Evolutionary conservation across 2,329 filamentous ascomycete species (phyloP), one percentile per base, ranked within the genome.

Genomic region (Colletotrichum chlorophyti): DNA sequence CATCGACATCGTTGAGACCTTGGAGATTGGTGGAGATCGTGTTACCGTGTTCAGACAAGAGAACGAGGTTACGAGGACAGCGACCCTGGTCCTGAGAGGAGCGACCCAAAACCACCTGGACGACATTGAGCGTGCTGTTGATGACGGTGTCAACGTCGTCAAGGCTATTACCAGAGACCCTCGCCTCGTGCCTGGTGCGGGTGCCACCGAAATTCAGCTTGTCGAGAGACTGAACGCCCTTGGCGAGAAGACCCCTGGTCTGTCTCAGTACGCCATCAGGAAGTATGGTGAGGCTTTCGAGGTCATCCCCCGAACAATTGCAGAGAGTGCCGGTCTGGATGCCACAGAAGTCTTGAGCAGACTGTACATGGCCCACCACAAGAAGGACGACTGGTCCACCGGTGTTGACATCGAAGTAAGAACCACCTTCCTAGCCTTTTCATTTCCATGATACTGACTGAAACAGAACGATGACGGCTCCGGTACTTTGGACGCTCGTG

Each of bases 1-100:
- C 68, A 87, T 99, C 63, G 95, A 99, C 72, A 76, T 99, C 55
- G 95, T 99, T 27, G 95, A 99, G 83, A 98, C 96, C 2, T 84
- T 96, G 40, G 95, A 99, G 78, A 98, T 99, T 72, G 95, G 95
- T 64, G 95, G 95, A 67, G 95, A 99, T 80, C 90, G 95, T 62
- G 96, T 99, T 58, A 99, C 95, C 37, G 94, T 99, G 58, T 99
- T 99, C 86, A 85, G 96, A 69, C 95, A 99, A 82, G 95, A 99
- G 75, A 88, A 92, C 70, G 92, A 97, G 68, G 85, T 88, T 53
- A 98, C 96, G 47, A 87, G 93, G 69, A 99, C 95, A 48, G 91
- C 96, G 17, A 99, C 95, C 7, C 84, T 99, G 45, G 93, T 99
- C 50, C 87, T 99, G 60, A 88, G 95, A 64, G 95, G 96, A 46